A percentile compares a stretch with the other conserved stretches of the same genome.
Conservation (phyloP, 805 yeast genomes). For the Metschnikowia hibisci region DNA sequence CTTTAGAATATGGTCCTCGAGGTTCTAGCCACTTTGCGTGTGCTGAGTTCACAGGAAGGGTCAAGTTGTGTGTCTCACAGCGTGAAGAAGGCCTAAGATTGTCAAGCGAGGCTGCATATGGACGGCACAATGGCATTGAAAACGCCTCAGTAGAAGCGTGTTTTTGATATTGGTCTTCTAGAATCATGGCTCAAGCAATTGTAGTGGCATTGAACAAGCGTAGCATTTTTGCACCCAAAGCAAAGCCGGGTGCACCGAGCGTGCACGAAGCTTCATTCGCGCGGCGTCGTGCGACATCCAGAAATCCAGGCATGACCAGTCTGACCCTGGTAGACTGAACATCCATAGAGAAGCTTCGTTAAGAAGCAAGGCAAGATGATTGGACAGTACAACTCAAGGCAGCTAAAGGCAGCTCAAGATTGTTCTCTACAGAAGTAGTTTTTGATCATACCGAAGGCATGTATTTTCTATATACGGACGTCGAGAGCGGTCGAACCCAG, state of each 20-base stretch:
- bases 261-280: no score
- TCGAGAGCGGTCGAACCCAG: conserved; percentile 5
- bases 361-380: no score
- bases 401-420: no score
- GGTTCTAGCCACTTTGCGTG: no score
- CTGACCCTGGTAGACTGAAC: no score
- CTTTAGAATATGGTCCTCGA: no score
- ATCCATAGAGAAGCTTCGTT: no score
- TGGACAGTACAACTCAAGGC: no score
- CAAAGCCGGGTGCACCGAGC: no score
- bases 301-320: no score
- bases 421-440: neutral
- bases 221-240: conserved; percentile 2
- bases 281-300: no score
- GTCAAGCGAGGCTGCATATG: neutral
- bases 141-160: neutral
- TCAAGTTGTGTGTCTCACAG: neutral
- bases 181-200: conserved; percentile 1
- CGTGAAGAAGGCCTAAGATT: neutral
- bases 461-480: conserved; percentile 21
- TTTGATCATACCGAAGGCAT: conserved; percentile 17
- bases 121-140: neutral
- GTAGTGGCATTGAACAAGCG: conserved; percentile 1
- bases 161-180: neutral
- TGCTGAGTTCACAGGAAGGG: conserved; percentile 1